Evolutionary conservation across 163 green algal species (phyloP).

Genomic region (Picocystis sp.): DNA sequence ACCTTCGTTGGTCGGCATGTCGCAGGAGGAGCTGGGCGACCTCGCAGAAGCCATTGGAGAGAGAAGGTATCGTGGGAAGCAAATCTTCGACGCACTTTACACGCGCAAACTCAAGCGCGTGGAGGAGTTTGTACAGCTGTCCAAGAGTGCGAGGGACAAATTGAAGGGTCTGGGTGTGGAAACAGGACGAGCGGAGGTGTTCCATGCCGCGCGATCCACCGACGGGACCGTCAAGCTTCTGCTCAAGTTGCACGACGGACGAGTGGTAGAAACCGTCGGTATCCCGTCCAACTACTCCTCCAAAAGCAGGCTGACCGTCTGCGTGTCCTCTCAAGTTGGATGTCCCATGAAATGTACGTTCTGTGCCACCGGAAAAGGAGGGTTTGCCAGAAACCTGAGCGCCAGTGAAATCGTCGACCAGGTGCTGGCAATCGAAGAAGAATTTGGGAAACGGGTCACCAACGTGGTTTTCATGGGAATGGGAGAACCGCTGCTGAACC

Average conservation of each 20-base stretch:
- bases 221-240: conserved; percentile 86
- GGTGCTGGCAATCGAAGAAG: conserved; percentile 55
- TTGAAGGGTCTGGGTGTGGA: conserved; percentile 32
- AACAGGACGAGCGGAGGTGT: conserved; percentile 47
- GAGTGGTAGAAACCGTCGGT: conserved; percentile 60
- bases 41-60: conserved; percentile 30
- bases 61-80: conserved; percentile 49
- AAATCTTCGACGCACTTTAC: conserved; percentile 28
- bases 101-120: conserved; percentile 8
- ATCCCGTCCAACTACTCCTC: conserved; percentile 20
- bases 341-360: conserved; percentile 95
- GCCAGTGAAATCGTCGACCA: conserved; percentile 87
- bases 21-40: conserved; percentile 31
- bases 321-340: conserved; percentile 87
- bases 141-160: conserved; percentile 31
- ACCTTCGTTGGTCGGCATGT: conserved; percentile 32
- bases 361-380: conserved; percentile 91
- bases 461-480: conserved; percentile 66
- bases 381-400: conserved; percentile 80
- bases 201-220: conserved; percentile 27
- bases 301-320: conserved; percentile 68
- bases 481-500: conserved; percentile 89
- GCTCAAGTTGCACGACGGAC: conserved; percentile 63
- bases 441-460: conserved; percentile 39
- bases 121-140: conserved; percentile 26